Evolutionary conservation across 768 basidiomycete species (phyloP).

Genomic region (Gloeostereum incarnatum): DNA sequence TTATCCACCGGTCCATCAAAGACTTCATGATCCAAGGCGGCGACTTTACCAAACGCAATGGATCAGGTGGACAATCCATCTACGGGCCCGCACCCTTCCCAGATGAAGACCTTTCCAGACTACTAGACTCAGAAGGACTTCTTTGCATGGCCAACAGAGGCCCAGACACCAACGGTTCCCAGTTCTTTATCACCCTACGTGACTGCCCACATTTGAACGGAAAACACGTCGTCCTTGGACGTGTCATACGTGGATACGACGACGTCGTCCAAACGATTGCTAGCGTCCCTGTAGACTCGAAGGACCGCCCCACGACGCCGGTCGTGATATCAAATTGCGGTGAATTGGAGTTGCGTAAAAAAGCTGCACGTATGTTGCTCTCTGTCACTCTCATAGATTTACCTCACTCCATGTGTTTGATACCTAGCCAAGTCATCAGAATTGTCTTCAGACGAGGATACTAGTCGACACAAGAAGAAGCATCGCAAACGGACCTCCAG

Average conservation of each 20-base stretch:
- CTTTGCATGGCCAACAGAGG: constrained; percentile 90
- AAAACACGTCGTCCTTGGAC: constrained; percentile 49
- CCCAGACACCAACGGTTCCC: constrained; percentile 77
- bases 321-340: constrained; percentile 73
- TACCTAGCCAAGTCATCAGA: not conserved
- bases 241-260: constrained; percentile 50
- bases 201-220: constrained; percentile 68
- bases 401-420: not conserved
- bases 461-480: constrained; percentile 5
- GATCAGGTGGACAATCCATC: constrained; percentile 76
- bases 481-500: constrained; percentile 8
- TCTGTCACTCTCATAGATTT: not conserved
- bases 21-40: constrained; percentile 79
- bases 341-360: constrained; percentile 67
- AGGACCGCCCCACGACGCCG: constrained; percentile 61
- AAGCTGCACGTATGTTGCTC: constrained; percentile 4
- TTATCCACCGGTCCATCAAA: constrained; percentile 71
- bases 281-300: constrained; percentile 60
- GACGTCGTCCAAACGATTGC: constrained; percentile 51
- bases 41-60: constrained; percentile 78
- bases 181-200: constrained; percentile 79
- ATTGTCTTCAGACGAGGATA: not conserved
- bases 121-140: constrained; percentile 62
- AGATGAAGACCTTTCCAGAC: constrained; percentile 65
- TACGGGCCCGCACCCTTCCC: constrained; percentile 67